phyloP scores from a whole-genome alignment of 2,329 filamentous ascomycete genomes.

The Achaetomium macrosporum region DNA sequence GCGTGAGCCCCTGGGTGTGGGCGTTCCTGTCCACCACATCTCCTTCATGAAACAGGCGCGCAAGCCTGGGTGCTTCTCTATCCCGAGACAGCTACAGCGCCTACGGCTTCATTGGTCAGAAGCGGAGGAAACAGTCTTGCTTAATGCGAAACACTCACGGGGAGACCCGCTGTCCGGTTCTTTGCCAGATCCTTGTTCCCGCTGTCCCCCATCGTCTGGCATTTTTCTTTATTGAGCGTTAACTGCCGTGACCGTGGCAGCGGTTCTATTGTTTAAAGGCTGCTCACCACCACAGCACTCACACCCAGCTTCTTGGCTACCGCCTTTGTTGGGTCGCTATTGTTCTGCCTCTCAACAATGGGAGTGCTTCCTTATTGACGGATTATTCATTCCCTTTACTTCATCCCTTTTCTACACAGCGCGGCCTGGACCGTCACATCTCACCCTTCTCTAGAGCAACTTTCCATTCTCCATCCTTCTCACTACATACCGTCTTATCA shows the following conservation, averaged over 20 bases:
- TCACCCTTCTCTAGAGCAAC: neutral
- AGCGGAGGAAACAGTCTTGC: constrained; percentile 19
- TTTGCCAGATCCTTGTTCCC: constrained; percentile 13
- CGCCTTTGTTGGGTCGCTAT: constrained; percentile 18
- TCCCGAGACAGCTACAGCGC: constrained; percentile 21
- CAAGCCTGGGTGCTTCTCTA: neutral
- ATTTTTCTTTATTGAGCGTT: constrained; percentile 10
- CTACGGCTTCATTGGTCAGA: constrained; percentile 27
- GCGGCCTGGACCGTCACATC: constrained; percentile 11
- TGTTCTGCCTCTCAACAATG: constrained; percentile 21
- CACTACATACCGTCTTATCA: constrained; percentile 3
- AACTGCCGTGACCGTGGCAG: constrained; percentile 2
- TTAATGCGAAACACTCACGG: constrained; percentile 24
- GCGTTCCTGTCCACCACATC: neutral
- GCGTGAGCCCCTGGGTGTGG: constrained; percentile 3
- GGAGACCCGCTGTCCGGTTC: constrained; percentile 17
- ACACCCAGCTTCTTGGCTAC: constrained; percentile 2
- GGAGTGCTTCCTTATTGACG: constrained; percentile 17
- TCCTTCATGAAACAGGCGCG: constrained; percentile 16
- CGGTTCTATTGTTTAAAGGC: constrained; percentile 18
- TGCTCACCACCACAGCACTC: constrained; percentile 6
- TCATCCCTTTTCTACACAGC: constrained; percentile 7
- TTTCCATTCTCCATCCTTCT: neutral
- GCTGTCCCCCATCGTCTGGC: neutral
- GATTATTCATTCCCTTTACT: constrained; percentile 11